Conservation (phyloP, 495 filamentous ascomycete species). For the Penicillium roqueforti region DNA sequence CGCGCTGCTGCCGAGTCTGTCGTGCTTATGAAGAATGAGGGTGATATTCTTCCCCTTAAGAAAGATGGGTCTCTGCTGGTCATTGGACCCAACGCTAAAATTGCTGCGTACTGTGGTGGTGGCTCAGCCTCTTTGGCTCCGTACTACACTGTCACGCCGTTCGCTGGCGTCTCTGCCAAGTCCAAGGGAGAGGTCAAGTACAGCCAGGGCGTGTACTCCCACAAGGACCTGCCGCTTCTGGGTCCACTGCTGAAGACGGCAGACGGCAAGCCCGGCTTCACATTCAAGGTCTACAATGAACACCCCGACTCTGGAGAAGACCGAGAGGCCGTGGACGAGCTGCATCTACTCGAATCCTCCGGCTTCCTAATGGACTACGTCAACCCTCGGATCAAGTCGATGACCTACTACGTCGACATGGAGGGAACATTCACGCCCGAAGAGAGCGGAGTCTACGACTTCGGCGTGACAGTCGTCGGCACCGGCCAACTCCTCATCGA, state of each 20-base stretch:
- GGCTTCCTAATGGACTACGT: conserved; percentile 61
- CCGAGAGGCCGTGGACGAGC: conserved; percentile 51
- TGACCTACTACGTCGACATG: conserved; percentile 57
- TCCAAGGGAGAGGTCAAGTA: conserved; percentile 44
- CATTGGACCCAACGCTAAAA: conserved; percentile 76
- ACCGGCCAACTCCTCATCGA: conserved; percentile 67
- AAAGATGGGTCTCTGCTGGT: conserved; percentile 62
- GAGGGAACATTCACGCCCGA: conserved; percentile 57
- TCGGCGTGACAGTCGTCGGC: conserved; percentile 73
- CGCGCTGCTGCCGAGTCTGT: conserved; percentile 66
- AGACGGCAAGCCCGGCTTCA: conserved; percentile 50
- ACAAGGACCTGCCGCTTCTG: conserved; percentile 57
- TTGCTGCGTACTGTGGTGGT: conserved; percentile 74
- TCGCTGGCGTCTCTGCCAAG: conserved; percentile 58
- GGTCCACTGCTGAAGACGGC: conserved; percentile 47
- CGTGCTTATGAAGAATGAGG: conserved; percentile 76
- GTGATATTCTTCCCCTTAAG: conserved; percentile 58
- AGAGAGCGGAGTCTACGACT: conserved; percentile 63
- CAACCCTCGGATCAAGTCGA: conserved; percentile 50
- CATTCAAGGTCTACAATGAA: conserved; percentile 58
- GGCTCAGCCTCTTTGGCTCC: conserved; percentile 75
- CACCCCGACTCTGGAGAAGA: conserved; percentile 37
- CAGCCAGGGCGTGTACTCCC: conserved; percentile 53
- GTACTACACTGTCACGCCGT: conserved; percentile 72
- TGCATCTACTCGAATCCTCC: conserved; percentile 50